Percentiles rank a stretch among this genome's conserved stretches.
phyloP scores from a whole-genome alignment of 306 rosid genomes.

The Medicago arabica region DNA sequence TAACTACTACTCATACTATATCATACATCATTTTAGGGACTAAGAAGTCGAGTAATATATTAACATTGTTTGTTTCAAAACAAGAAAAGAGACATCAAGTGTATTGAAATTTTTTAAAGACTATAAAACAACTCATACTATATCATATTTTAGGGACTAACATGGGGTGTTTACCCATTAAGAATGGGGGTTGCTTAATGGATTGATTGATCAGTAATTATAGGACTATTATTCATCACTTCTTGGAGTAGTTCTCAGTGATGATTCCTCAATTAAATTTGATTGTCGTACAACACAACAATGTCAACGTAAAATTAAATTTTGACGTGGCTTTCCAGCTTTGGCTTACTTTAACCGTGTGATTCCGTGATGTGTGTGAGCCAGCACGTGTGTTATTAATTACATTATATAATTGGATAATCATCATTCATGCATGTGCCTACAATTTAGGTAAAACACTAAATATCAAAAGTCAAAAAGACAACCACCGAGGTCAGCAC shows the following conservation, averaged over 20 bases:
- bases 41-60: no score
- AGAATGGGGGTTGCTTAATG: no score
- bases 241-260: not conserved
- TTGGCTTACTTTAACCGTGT: conserved; percentile 22
- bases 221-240: not conserved
- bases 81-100: no score
- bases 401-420: conserved; percentile 41
- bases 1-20: no score
- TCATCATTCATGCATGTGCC: conserved; percentile 41
- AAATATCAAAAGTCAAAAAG: conserved; percentile 42
- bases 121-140: no score
- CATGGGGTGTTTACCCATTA: no score
- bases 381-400: conserved; percentile 48
- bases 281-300: not conserved
- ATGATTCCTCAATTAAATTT: not conserved
- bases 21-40: no score
- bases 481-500: conserved; percentile 6
- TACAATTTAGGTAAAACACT: conserved; percentile 32
- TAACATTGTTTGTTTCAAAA: no score
- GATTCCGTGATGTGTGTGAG: conserved; percentile 39
- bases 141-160: no score
- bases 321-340: conserved; percentile 30
- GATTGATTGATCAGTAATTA: no score
- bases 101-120: no score
- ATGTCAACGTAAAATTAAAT: conserved; percentile 40